Percentiles rank a stretch among this genome's conserved stretches.
Evolutionary conservation across 768 basidiomycete genomes (phyloP).

Genomic region (Hypsizygus marmoreus): DNA sequence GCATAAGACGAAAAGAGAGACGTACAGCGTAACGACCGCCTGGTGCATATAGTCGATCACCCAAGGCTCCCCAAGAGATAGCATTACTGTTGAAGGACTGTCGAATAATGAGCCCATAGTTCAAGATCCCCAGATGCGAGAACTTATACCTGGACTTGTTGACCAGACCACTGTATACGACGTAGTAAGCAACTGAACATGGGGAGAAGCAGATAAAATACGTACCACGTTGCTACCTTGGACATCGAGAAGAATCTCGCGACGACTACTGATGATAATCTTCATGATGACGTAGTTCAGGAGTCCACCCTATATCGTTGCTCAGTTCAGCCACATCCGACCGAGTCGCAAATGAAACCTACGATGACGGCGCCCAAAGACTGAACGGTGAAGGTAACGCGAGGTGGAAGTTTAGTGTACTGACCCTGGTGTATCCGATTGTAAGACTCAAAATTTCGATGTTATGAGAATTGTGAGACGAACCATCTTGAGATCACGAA

Average conservation of each 20-base stretch:
- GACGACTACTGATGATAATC: constrained; percentile 47
- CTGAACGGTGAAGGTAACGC: constrained; percentile 63
- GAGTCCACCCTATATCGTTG: constrained; percentile 29
- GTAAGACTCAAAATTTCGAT: neutral
- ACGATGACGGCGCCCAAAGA: constrained; percentile 58
- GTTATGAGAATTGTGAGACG: neutral
- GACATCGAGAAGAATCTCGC: constrained; percentile 48
- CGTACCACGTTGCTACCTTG: constrained; percentile 56
- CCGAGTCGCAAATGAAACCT: constrained; percentile 11
- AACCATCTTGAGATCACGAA: constrained; percentile 60
- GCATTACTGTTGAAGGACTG: constrained; percentile 48
- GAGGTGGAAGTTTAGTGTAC: constrained; percentile 63
- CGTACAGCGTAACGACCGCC: constrained; percentile 47
- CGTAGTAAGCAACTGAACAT: neutral
- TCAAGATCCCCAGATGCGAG: neutral
- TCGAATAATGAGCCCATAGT: neutral
- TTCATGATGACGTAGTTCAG: constrained; percentile 59
- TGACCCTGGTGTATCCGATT: constrained; percentile 32
- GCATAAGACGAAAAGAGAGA: constrained; percentile 12
- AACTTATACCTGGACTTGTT: constrained; percentile 34
- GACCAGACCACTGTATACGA: constrained; percentile 44
- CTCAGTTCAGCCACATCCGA: neutral
- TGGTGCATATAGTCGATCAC: constrained; percentile 46
- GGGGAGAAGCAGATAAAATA: constrained; percentile 1
- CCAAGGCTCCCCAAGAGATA: constrained; percentile 60